Conservation (phyloP, 192 early-diverging fungal genomes). For the Backusella circina region DNA sequence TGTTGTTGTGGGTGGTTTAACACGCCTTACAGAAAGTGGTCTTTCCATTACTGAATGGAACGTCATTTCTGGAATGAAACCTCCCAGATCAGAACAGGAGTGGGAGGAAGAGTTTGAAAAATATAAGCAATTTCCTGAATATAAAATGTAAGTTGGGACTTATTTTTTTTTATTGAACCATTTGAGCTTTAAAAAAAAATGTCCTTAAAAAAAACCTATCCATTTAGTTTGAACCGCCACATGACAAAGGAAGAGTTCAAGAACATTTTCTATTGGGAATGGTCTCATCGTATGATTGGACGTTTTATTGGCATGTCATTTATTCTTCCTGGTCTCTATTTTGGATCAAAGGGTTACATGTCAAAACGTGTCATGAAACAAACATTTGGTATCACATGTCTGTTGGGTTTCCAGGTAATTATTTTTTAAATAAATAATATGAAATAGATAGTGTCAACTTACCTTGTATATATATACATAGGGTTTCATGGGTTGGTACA, state of each 20-base stretch:
- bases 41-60: conserved; percentile 98
- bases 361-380: conserved; percentile 57
- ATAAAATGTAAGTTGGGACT: conserved; percentile 70
- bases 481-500: conserved; percentile 96
- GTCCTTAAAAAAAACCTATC: background rate
- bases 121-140: conserved; percentile 98
- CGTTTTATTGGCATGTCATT: conserved; percentile 86
- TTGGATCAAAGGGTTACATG: conserved; percentile 79
- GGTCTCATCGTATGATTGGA: conserved; percentile 96
- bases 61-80: conserved; percentile 88
- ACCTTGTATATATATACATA: conserved; percentile 17
- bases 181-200: background rate
- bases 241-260: conserved; percentile 94
- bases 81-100: conserved; percentile 77
- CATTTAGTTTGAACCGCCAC: conserved; percentile 74
- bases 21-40: conserved; percentile 95
- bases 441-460: background rate
- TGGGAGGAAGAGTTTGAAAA: conserved; percentile 97
- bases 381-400: conserved; percentile 55
- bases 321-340: conserved; percentile 83
- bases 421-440: background rate
- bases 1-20: conserved; percentile 91
- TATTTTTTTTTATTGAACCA: no score
- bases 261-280: conserved; percentile 97
- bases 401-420: conserved; percentile 70